phyloP scores from a whole-genome alignment of 2,329 filamentous ascomycete genomes.

The Neoascochyta sp. region DNA sequence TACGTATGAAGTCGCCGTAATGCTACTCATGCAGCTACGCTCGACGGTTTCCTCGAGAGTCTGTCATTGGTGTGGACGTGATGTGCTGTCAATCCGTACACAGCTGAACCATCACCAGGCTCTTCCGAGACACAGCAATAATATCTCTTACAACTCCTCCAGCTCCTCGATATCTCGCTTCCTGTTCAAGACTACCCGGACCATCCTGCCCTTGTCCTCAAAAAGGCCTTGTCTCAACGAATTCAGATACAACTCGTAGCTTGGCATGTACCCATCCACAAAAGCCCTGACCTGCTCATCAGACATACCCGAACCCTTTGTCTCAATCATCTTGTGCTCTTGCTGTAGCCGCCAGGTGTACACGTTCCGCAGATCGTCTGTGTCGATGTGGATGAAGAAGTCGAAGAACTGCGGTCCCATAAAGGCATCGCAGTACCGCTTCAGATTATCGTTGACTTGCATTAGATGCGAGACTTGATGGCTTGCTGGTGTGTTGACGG shows the following conservation, averaged over 20 bases:
- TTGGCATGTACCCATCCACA: constrained; percentile 60
- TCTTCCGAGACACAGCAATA: too few species aligned
- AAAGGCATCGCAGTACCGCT: constrained; percentile 49
- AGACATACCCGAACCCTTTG: constrained; percentile 74
- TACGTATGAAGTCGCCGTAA: too few species aligned
- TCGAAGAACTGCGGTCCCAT: constrained; percentile 47
- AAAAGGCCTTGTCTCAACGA: constrained; percentile 50
- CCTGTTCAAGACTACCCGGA: constrained; percentile 50
- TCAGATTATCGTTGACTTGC: constrained; percentile 58
- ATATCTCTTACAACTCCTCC: constrained; percentile 22
- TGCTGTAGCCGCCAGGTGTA: constrained; percentile 83
- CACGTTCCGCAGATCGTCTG: constrained; percentile 68
- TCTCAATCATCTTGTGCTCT: constrained; percentile 64
- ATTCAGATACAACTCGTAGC: constrained; percentile 55
- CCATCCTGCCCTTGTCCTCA: constrained; percentile 44
- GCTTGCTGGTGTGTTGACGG: constrained; percentile 48
- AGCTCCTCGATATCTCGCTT: constrained; percentile 45
- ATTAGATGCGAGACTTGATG: constrained; percentile 55
- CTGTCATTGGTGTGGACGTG: too few species aligned
- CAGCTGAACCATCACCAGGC: too few species aligned
- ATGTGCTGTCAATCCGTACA: too few species aligned
- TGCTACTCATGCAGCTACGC: too few species aligned
- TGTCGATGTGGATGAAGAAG: constrained; percentile 66
- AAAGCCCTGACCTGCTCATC: constrained; percentile 75
- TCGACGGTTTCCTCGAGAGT: too few species aligned